Evolutionary conservation across 352 stramenopile genomes (phyloP).

Genomic region (Pythium guiyangense): DNA sequence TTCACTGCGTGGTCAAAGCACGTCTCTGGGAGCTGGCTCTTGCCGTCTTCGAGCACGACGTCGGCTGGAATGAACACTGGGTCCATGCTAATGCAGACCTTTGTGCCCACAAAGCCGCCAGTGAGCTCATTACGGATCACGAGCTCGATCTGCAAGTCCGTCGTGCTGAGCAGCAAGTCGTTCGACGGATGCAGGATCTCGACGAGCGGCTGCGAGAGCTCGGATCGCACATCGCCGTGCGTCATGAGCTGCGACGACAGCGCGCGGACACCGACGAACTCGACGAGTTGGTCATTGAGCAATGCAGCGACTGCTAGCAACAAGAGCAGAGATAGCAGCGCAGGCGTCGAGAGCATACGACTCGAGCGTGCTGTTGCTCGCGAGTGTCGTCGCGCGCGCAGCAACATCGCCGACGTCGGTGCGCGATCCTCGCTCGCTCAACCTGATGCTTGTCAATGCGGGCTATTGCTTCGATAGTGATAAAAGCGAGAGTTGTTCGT

Average conservation of each 20-base stretch:
- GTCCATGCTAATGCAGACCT: conserved; percentile 58
- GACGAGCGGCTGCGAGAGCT: conserved; percentile 23
- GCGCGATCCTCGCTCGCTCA: neutral
- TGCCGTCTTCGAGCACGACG: conserved; percentile 24
- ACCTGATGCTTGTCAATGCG: neutral
- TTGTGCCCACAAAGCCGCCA: conserved; percentile 17
- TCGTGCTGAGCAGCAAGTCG: conserved; percentile 33
- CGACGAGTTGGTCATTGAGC: neutral
- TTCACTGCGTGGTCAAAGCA: conserved; percentile 58
- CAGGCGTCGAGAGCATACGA: neutral
- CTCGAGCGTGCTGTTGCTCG: no score
- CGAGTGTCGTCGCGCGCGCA: neutral
- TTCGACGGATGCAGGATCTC: conserved; percentile 62
- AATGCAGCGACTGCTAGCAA: neutral
- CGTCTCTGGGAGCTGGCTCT: conserved; percentile 33
- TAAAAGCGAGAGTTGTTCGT: neutral
- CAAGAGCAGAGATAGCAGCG: neutral
- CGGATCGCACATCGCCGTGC: conserved; percentile 24
- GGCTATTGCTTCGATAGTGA: neutral
- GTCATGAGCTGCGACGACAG: conserved; percentile 19
- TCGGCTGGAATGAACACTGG: conserved; percentile 35
- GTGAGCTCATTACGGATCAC: conserved; percentile 34
- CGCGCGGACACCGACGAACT: neutral
- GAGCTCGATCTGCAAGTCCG: conserved; percentile 54
- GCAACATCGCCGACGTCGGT: neutral